These are phyloP conservation scores for Exophiala alcalophila DNA, from an alignment of 2,329 filamentous ascomycete species.

Conservation along the genomic window DNA sequence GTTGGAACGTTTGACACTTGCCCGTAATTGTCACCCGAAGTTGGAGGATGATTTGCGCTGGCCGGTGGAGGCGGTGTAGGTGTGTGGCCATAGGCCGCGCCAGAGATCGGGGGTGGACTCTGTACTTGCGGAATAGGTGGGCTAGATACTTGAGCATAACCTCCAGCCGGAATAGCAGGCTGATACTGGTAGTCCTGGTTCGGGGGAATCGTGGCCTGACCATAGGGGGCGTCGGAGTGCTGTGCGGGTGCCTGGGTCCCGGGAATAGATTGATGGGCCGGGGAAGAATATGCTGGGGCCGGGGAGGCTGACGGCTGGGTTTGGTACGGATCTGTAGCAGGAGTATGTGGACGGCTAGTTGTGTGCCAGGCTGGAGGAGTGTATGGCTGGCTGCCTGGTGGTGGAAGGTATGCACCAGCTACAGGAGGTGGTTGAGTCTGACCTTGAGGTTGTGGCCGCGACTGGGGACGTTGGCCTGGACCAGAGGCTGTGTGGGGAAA, in stretches of 20 bases:
- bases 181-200: conserved; percentile 2
- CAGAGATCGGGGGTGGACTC: neutral
- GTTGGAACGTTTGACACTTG: conserved; percentile 2
- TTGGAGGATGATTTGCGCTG: neutral
- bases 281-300: conserved; percentile 1
- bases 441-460: conserved; percentile 38
- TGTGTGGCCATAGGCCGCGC: neutral
- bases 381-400: conserved; percentile 28
- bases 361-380: conserved; percentile 28
- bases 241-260: conserved; percentile 4
- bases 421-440: conserved; percentile 31
- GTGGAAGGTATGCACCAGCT: conserved; percentile 17
- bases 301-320: conserved; percentile 4
- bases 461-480: conserved; percentile 33
- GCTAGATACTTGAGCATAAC: conserved; percentile 1
- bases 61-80: neutral
- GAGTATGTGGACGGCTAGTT: conserved; percentile 23
- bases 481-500: conserved; percentile 33
- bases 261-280: conserved; percentile 3
- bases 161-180: neutral
- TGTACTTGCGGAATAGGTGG: neutral
- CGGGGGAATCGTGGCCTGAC: conserved; percentile 1
- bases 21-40: neutral
- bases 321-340: conserved; percentile 12
- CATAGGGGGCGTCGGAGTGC: conserved; percentile 1